Base-by-base conservation (phyloP, 345 rosid genomes). In the Conringia planisiliqua region DNA sequence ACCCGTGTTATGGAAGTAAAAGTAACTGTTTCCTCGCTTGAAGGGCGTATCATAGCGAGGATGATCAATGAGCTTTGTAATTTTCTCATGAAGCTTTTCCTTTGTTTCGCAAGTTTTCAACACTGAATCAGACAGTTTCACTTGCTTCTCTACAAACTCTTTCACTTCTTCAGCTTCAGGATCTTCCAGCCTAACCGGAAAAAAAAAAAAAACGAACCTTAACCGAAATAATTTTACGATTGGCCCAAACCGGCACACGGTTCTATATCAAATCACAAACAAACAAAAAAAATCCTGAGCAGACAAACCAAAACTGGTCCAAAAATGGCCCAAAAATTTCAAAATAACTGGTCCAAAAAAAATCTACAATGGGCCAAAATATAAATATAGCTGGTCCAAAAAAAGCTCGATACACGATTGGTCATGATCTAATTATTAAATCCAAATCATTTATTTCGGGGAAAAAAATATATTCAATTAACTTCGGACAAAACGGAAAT, bases 1-100 rank as follows among this genome's bases (percentile, higher is more conserved):
- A 27, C 99, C 98, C 3, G 87, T 76, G 75, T 95, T 95, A 14
- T 89, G 96, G 74, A 87, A 90, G 85, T 88, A 89, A 78, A 95
- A 92, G 77, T 83, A 90, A 69, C 75, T 86, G 72, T 86, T 71
- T 29, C 88, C 98, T 61, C 88, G 79, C 77, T 62, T 89, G 35
- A 79, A 89, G 4, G 98, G 97, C 1, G 86, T 82, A 1, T 80
- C 86, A 38, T 90, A 90, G 4, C 98, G 91, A 3, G 99, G 98
- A 65, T 92, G 88, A 82, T 95, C 97, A 54, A 88, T 83, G 16
- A 86, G 79, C 55, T 79, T 75, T 4, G 94, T 92, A 42, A 89
- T 85, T 75, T 79, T 83, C 69, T 86, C 86, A 40, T 73, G 84
- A 46, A 95, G 84, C 82, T 84, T 86, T 5, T 78, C 90, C 59